Evolutionary conservation across 768 basidiomycete genomes (phyloP), one percentile per base, ranked within the genome.

Genomic region (Rhodotorula sphaerocarpa): DNA sequence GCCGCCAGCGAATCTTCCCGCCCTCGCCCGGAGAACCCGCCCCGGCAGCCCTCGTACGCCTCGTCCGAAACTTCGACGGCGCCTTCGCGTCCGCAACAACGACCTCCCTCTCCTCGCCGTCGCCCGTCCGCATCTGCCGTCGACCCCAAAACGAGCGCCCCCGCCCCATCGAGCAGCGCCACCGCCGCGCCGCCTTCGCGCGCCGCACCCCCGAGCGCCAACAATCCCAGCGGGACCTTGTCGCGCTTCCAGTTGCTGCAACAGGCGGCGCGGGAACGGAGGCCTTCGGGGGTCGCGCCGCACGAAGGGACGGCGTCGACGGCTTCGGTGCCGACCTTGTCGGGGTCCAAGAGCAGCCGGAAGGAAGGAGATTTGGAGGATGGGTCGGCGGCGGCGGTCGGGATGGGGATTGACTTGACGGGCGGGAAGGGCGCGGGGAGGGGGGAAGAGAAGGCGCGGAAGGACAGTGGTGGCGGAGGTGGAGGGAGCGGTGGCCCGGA

Each of bases 401-500:
- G 56, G 47, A 57, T 57, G 10, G 56, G 56, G 21, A 57, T 57
- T 25, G 56, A 57, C 41, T 50, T 57, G 27, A 18, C 5, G 20
- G 56, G 56, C 27, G 56, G 55, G 21, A 25, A 33, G 1, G 33
- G 5, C 7, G 21, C 51, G n/a, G n/a, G n/a, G n/a, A n/a, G n/a
- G n/a, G n/a, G n/a, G n/a, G n/a, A n/a, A n/a, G n/a, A n/a, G n/a
- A n/a, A n/a, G n/a, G n/a, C n/a, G n/a, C n/a, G n/a, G n/a, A n/a
- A n/a, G n/a, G n/a, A n/a, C n/a, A n/a, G n/a, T n/a, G n/a, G n/a
- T n/a, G n/a, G n/a, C n/a, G n/a, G n/a, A n/a, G n/a, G n/a, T n/a
- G n/a, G n/a, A n/a, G n/a, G n/a, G n/a, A n/a, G n/a, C n/a, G n/a
- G n/a, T n/a, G n/a, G 23, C 39, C 20, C 44, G 3, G 61, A 62